Percentiles rank a stretch among this genome's conserved stretches.
Evolutionary conservation across 371 early-diverging fungal genomes (phyloP).

Genomic region (Haplosporangium sp.): DNA sequence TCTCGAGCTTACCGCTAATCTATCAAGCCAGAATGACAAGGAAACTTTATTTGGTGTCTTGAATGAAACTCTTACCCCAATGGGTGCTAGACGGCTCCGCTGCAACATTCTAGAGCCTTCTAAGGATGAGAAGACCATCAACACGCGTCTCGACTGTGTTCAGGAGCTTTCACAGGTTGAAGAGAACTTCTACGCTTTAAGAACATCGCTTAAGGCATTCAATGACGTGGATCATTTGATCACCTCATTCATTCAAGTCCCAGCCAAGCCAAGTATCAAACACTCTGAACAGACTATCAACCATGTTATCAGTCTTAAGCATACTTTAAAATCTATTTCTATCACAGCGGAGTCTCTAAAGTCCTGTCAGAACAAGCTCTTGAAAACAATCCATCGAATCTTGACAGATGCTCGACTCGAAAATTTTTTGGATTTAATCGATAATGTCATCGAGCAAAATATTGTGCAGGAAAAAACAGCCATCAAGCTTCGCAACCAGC

Average conservation of each 20-base stretch:
- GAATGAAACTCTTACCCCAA: constrained; percentile 73
- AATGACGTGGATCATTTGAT: constrained; percentile 66
- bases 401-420: constrained; percentile 50
- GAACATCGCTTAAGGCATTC: constrained; percentile 41
- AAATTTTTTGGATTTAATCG: constrained; percentile 59
- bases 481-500: constrained; percentile 84
- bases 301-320: constrained; percentile 77
- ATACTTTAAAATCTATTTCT: constrained; percentile 61
- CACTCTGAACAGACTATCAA: constrained; percentile 80
- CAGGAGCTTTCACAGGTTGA: constrained; percentile 33
- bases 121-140: constrained; percentile 53
- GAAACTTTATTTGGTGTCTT: constrained; percentile 67
- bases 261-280: constrained; percentile 62
- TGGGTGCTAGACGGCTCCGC: constrained; percentile 81
- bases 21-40: constrained; percentile 55
- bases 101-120: constrained; percentile 81
- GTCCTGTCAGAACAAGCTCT: constrained; percentile 54
- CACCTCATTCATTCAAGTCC: constrained; percentile 62
- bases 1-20: constrained; percentile 73
- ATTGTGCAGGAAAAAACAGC: constrained; percentile 76
- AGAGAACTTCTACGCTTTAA: constrained; percentile 24
- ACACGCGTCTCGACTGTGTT: constrained; percentile 51
- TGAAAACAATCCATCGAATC: constrained; percentile 56
- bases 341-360: constrained; percentile 55
- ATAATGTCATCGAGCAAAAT: constrained; percentile 74